Base-by-base conservation (phyloP, 108 stramenopile species). In the Fragilaria crotonensis region DNA sequence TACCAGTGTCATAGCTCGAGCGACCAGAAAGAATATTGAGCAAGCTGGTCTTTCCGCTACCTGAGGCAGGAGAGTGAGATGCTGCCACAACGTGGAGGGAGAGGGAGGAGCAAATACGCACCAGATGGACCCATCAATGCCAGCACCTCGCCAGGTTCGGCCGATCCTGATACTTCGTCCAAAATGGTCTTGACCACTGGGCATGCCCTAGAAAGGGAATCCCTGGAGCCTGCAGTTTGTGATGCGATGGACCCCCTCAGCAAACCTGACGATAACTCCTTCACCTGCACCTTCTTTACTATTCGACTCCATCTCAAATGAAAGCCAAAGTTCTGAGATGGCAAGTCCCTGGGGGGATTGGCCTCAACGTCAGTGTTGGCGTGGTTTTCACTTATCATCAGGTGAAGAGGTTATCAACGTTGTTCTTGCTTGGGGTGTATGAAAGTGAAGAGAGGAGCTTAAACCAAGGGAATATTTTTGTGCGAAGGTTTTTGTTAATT, bases 71-170 rank as follows among this genome's bases (percentile, higher is more conserved):
- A 56, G 5, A 27, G 5, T 30, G 7, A 56, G 26, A 41, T 18
- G 28, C 18, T 30, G 27, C 36, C 27, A 44, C 7, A 27, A 7
- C 7, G 14, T 41, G 36, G 14, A 41, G 14, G 14, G 36, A 41
- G 14, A 41, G 36, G 14, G 14, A 41, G 30, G 5, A 19, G 5
- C 55, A 21, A 44, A 18, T 30, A 33, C 31, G 28, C 20, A 19
- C 87, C 87, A n/a, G 68, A 71, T 9, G 87, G 87, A 0, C 87
- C 87, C 87, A 89, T 85, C 21, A 85, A 28, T 19, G 80, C 79
- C 11, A 81, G 48, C 9, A 85, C 68, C 65, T 83, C 69, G 33
- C 84, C 84, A 5, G 83, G 87, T 17, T 60, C 63, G 19, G 87
- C 87, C 20, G 33, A 67, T 32, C 82, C 87, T 1, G 81, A 85